Evolutionary conservation across 176 grass and related monocot genomes (phyloP), one percentile per base, ranked within the genome.

Genomic region (Eremochloa ophiuroides): DNA sequence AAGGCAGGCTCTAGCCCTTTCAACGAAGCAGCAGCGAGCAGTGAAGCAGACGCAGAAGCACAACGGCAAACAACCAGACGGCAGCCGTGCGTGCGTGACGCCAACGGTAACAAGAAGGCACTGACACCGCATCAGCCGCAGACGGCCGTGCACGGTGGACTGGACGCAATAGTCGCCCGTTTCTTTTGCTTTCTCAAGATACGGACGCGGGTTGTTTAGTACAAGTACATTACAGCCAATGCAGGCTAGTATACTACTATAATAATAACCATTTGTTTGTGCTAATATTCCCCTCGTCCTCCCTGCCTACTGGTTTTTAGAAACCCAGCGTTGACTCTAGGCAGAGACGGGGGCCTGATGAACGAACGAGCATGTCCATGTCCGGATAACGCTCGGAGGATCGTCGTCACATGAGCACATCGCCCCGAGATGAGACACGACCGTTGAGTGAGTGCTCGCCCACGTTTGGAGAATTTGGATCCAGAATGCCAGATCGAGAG

Each of bases 381-480:
- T n/a, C n/a, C n/a, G 83, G 88, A 89, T 89, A 78, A 81, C 65
- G 77, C 62, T 81, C 70, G 18, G 58, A 82, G n/a, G n/a, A n/a
- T 70, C 68, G 40, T 84, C 47, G 37, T 23, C 86, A 80, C 87
- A 88, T 88, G 86, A 15, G 4, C 17, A 17, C n/a, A n/a, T 59
- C 62, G 34, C 22, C 65, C 20, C n/a, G 42, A 56, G 17, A 41
- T 42, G 71, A 61, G 30, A 76, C 51, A 61, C 51, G 77, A 78
- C 73, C 78, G 78, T 82, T 84, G 62, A 59, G 76, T 58, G 44
- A n/a, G n/a, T n/a, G n/a, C 34, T 75, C 47, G 5, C 4, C 68
- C 59, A 26, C 38, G n/a, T n/a, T n/a, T n/a, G n/a, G n/a, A n/a
- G n/a, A n/a, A n/a, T 5, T 58, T 75, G 71, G 78, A 86, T 86